Evolutionary conservation across 768 basidiomycete species (phyloP).

Genomic region (Calvatia gigantea): DNA sequence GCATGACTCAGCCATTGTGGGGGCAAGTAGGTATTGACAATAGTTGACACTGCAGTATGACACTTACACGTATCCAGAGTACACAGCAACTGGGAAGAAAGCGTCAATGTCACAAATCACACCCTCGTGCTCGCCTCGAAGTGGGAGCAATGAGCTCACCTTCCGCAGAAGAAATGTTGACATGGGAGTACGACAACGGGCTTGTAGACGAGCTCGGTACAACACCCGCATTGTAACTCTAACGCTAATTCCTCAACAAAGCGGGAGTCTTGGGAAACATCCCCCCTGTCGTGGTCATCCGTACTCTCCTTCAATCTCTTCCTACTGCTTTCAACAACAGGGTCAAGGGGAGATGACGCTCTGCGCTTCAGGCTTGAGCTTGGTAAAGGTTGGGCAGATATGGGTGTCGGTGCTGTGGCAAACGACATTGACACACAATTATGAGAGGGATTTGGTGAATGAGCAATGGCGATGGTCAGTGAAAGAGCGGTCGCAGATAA

Average conservation of each 20-base stretch:
- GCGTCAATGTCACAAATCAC: slow-evolving; percentile 3
- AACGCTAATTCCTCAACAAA: slow-evolving; percentile 63
- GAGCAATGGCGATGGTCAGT: neutral
- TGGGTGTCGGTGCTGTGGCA: slow-evolving; percentile 8
- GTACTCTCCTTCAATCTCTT: slow-evolving; percentile 58
- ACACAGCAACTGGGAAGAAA: slow-evolving; percentile 58
- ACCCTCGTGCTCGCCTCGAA: neutral
- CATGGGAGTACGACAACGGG: slow-evolving; percentile 83
- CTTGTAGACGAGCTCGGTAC: slow-evolving; percentile 75
- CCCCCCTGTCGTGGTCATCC: slow-evolving; percentile 11
- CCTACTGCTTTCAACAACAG: slow-evolving; percentile 42
- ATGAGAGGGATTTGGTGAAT: slow-evolving; percentile 8
- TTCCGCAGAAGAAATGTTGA: slow-evolving; percentile 90
- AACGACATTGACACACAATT: neutral
- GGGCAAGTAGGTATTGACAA: neutral
- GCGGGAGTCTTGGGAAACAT: slow-evolving; percentile 14
- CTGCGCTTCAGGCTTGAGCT: slow-evolving; percentile 48
- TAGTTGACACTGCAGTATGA: neutral
- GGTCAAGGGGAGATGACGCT: slow-evolving; percentile 54
- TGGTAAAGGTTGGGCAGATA: slow-evolving; percentile 13
- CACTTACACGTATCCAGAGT: slow-evolving; percentile 81
- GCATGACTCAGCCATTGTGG: neutral
- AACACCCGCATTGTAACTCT: slow-evolving; percentile 85
- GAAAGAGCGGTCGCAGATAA: neutral
- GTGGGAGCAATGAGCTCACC: slow-evolving; percentile 38